A percentile compares a stretch with the other conserved stretches of the same genome.
Evolutionary conservation across 2,329 filamentous ascomycete genomes (phyloP).

Genomic region (Talaromyces sp.): DNA sequence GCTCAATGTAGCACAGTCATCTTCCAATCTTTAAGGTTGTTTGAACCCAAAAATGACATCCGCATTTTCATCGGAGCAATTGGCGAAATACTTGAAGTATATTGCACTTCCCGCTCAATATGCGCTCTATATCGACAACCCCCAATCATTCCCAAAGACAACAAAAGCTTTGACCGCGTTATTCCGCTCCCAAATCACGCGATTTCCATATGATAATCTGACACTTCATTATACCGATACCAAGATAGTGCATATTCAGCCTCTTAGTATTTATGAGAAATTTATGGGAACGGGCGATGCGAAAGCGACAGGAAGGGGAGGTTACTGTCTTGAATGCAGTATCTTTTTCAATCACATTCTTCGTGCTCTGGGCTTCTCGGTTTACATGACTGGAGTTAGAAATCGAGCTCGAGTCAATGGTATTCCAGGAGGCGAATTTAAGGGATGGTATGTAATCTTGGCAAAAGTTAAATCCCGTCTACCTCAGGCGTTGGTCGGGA

Average conservation of each 20-base stretch:
- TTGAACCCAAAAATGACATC: slow-evolving; percentile 13
- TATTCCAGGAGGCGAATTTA: slow-evolving; percentile 31
- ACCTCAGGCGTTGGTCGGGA: too few relatives aligned
- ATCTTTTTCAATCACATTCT: slow-evolving; percentile 60
- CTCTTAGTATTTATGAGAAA: slow-evolving; percentile 54
- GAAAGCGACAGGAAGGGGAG: slow-evolving; percentile 48
- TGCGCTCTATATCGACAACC: slow-evolving; percentile 20
- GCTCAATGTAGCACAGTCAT: not conserved
- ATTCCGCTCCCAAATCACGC: slow-evolving; percentile 47
- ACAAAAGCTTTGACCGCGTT: slow-evolving; percentile 47
- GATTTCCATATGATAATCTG: slow-evolving; percentile 61
- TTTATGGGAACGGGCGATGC: slow-evolving; percentile 40
- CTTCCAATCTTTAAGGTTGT: not conserved
- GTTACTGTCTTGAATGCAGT: slow-evolving; percentile 64
- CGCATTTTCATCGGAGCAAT: slow-evolving; percentile 31
- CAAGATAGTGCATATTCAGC: slow-evolving; percentile 48
- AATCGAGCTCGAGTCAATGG: slow-evolving; percentile 36
- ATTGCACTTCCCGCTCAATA: slow-evolving; percentile 32
- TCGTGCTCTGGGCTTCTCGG: slow-evolving; percentile 54
- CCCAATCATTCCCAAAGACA: slow-evolving; percentile 34
- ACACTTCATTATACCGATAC: slow-evolving; percentile 54
- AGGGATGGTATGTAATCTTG: slow-evolving; percentile 26
- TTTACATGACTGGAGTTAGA: slow-evolving; percentile 56
- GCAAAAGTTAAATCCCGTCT: too few relatives aligned
- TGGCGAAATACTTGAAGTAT: slow-evolving; percentile 37